phyloP scores from a whole-genome alignment of 2,329 filamentous ascomycete species.

The Huntiella bhutanensis region DNA sequence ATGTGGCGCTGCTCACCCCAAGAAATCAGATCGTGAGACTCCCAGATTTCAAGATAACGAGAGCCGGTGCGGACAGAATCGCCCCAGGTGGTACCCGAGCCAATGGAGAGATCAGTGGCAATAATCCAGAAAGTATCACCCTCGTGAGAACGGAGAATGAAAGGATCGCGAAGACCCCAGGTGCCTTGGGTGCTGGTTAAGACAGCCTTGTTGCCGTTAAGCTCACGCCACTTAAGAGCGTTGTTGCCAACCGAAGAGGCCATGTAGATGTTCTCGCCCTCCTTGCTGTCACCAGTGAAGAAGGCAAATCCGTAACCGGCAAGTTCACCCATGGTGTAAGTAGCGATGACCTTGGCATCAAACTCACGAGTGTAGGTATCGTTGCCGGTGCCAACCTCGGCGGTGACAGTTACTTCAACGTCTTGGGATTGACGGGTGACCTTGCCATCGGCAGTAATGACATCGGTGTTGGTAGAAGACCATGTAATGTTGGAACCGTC shows the following conservation, averaged over 20 bases:
- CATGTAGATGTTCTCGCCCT: slow-evolving; percentile 33
- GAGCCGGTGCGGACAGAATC: slow-evolving; percentile 28
- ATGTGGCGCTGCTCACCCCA: slow-evolving; percentile 33
- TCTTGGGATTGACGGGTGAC: slow-evolving; percentile 18
- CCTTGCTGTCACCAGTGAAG: slow-evolving; percentile 25
- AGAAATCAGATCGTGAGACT: slow-evolving; percentile 28
- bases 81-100: slow-evolving; percentile 32
- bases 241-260: slow-evolving; percentile 33
- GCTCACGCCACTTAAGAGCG: slow-evolving; percentile 29
- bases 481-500: slow-evolving; percentile 19
- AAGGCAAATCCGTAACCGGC: slow-evolving; percentile 33
- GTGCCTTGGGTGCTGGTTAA: slow-evolving; percentile 28
- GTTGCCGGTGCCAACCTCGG: slow-evolving; percentile 16
- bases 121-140: slow-evolving; percentile 32
- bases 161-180: slow-evolving; percentile 31
- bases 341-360: slow-evolving; percentile 19
- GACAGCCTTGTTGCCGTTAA: slow-evolving; percentile 28
- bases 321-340: slow-evolving; percentile 17
- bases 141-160: slow-evolving; percentile 30
- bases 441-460: slow-evolving; percentile 20
- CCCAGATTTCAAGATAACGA: slow-evolving; percentile 33
- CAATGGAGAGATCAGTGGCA: slow-evolving; percentile 34
- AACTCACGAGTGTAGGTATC: slow-evolving; percentile 15
- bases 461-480: slow-evolving; percentile 18
- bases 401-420: slow-evolving; percentile 19